Percentiles rank a stretch among this genome's conserved stretches.
phyloP scores from a whole-genome alignment of 192 early-diverging fungal genomes.

The Rhizoclosmatium globosum region DNA sequence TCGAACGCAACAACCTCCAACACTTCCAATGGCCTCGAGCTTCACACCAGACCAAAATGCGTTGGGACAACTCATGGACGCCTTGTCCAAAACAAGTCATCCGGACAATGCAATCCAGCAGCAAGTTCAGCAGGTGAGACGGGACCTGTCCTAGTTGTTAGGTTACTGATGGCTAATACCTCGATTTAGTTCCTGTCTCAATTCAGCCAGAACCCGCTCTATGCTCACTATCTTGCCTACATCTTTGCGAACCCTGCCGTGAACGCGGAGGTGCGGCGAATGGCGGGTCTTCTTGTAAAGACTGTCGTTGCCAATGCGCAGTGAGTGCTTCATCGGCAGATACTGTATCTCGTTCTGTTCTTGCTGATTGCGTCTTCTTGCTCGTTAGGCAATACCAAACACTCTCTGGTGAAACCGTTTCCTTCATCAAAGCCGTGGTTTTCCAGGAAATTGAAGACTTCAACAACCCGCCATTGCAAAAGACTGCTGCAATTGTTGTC shows the following conservation, averaged over 20 bases:
- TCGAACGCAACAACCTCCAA: too few species aligned
- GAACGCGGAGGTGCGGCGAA: slow-evolving; percentile 71
- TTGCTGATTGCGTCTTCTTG: too few species aligned
- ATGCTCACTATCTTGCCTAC: slow-evolving; percentile 89
- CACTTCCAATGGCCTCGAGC: too few species aligned
- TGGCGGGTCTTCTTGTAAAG: slow-evolving; percentile 77
- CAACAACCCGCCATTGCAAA: slow-evolving; percentile 73
- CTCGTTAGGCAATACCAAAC: slow-evolving; percentile 19
- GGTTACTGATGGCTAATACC: neutral
- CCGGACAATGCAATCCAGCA: slow-evolving; percentile 47
- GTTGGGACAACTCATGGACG: slow-evolving; percentile 47
- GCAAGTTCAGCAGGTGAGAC: slow-evolving; percentile 45
- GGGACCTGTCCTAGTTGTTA: neutral
- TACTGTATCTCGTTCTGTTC: too few species aligned
- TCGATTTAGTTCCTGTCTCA: slow-evolving; percentile 44
- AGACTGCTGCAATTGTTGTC: slow-evolving; percentile 87
- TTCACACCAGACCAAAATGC: slow-evolving; percentile 35
- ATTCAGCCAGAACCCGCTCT: slow-evolving; percentile 71
- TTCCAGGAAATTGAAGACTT: slow-evolving; percentile 65
- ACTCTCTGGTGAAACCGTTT: slow-evolving; percentile 55
- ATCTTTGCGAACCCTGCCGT: slow-evolving; percentile 76
- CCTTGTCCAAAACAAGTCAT: slow-evolving; percentile 35
- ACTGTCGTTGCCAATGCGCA: slow-evolving; percentile 72
- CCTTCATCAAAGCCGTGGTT: slow-evolving; percentile 11
- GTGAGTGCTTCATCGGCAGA: slow-evolving; percentile 46